Evolutionary conservation across 2,329 filamentous ascomycete species (phyloP), one percentile per base, ranked within the genome.

Genomic region (Exserohilum turcica): DNA sequence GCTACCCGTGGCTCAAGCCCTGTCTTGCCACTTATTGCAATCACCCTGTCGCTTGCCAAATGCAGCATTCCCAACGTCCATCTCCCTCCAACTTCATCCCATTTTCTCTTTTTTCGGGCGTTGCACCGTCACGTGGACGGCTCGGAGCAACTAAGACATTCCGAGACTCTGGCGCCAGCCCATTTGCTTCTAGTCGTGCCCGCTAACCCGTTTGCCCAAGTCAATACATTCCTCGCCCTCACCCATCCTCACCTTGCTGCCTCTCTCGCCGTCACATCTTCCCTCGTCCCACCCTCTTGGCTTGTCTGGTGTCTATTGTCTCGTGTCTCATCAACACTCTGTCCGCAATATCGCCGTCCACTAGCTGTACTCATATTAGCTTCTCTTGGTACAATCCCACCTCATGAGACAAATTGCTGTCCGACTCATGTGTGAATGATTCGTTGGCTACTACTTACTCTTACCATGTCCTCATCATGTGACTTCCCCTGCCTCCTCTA

Each of bases 1-100:
- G 39, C 43, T 45, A 18, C 15, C 42, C 16, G 38, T 39, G 42
- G 33, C 33, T 48, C 35, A 42, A 49, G 46, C 48, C 29, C 38
- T 16, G 43, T 37, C 43, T 57, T 48, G 46, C 46, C 46, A 54
- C 43, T 15, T 27, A 9, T 15, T 32, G 10, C 40, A 16, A 24
- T 32, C 43, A 48, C 15, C 42, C 39, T 37, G 43, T 15, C 36
- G 27, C 9, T 44, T 35, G 28, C 42, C 38, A 24, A n/a, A 35
- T 27, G 28, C 19, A 24, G 28, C 35, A 29, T 15, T 27, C 21
- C 24, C 12, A 21, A 38, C 24, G 12, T 16, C 33, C 15, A 36
- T 43, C 35, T 37, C 43, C 27, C 9, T 27, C n/a, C 15, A 12
- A 38, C 16, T 38, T 18, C 10, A 16, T 12, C n/a, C 24, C 12